phyloP scores from a whole-genome alignment of 2,329 filamentous ascomycete genomes.

The Aspergillus ustus region DNA sequence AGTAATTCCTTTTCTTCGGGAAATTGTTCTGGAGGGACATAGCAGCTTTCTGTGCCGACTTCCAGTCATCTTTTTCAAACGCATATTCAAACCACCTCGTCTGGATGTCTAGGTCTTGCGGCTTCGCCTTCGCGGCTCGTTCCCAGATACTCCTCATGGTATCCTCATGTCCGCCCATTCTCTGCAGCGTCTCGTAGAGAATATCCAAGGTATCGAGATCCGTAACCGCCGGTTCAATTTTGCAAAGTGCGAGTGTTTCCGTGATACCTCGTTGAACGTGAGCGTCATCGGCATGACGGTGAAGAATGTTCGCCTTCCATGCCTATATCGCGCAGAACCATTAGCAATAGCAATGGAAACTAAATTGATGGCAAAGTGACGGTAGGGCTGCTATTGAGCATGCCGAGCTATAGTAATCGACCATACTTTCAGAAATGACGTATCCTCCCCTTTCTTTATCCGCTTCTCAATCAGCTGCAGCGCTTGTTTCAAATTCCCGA shows the following conservation, averaged over 20 bases:
- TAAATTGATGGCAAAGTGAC: neutral
- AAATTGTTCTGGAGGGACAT: constrained; percentile 57
- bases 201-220: constrained; percentile 52
- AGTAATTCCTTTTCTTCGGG: constrained; percentile 52
- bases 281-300: constrained; percentile 45
- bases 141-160: constrained; percentile 50
- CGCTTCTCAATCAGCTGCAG: constrained; percentile 56
- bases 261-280: constrained; percentile 49
- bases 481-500: constrained; percentile 54
- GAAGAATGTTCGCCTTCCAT: constrained; percentile 50
- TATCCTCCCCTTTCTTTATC: constrained; percentile 59
- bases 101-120: constrained; percentile 50
- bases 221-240: constrained; percentile 46
- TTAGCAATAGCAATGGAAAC: constrained; percentile 14
- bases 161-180: constrained; percentile 39
- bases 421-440: constrained; percentile 45
- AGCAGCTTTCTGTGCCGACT: constrained; percentile 55
- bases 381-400: neutral
- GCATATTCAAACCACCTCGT: constrained; percentile 51
- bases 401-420: neutral
- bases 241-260: constrained; percentile 50
- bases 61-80: constrained; percentile 49
- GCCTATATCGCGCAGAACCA: constrained; percentile 33
- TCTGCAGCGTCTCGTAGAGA: constrained; percentile 46
- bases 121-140: constrained; percentile 50